These are phyloP conservation scores for Buxus sempervirens DNA, from an alignment of 164 flowering plant genomes.

Conservation along the genomic window DNA sequence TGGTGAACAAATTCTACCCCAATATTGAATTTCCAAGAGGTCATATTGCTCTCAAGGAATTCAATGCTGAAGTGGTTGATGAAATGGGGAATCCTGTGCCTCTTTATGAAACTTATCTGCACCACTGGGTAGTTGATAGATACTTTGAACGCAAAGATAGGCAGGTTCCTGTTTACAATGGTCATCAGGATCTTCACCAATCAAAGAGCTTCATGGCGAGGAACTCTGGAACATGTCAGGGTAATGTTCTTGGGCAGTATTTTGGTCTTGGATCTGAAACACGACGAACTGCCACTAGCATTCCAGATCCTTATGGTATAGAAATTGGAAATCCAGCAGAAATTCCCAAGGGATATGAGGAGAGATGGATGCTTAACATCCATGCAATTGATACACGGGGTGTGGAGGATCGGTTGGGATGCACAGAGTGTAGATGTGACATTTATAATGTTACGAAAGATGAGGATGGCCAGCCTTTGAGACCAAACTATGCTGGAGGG, in stretches of 20 bases:
- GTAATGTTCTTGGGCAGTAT: conserved; percentile 42
- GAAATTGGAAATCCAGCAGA: conserved; percentile 68
- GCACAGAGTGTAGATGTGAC: conserved; percentile 85
- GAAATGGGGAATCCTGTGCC: conserved; percentile 74
- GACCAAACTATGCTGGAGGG: conserved; percentile 63
- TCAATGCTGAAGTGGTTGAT: conserved; percentile 81
- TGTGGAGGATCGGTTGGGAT: conserved; percentile 67
- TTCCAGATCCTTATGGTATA: conserved; percentile 87
- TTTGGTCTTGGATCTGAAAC: conserved; percentile 90
- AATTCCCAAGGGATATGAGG: conserved; percentile 69
- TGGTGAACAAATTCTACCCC: conserved; percentile 44
- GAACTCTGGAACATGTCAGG: conserved; percentile 63
- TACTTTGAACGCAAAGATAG: conserved; percentile 40
- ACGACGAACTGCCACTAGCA: conserved; percentile 48
- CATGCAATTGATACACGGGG: conserved; percentile 94
- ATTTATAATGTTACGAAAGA: conserved; percentile 71
- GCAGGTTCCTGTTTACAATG: not conserved
- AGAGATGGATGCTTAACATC: conserved; percentile 73
- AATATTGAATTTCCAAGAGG: conserved; percentile 78
- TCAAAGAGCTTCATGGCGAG: conserved; percentile 27
- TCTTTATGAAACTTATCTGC: conserved; percentile 89
- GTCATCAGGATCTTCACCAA: not conserved
- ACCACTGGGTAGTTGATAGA: conserved; percentile 71
- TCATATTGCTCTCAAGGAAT: conserved; percentile 77
- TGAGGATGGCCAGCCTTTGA: conserved; percentile 41